Evolutionary conservation across 23 red algal genomes (phyloP).

Genomic region (Cyanidioschyzon merolae): DNA sequence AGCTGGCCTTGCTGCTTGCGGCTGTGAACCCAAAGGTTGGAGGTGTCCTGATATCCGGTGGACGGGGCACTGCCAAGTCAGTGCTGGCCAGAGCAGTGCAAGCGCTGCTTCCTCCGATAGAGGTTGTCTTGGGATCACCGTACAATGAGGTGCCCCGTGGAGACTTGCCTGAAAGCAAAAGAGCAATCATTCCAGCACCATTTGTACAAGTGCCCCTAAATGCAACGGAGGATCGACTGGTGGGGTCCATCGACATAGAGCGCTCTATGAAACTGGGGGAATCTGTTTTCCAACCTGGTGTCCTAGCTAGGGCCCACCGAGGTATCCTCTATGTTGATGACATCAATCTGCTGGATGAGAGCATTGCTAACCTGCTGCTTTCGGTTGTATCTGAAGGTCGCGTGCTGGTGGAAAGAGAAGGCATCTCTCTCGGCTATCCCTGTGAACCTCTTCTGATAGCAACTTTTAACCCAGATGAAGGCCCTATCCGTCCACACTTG

Average conservation of each 20-base stretch:
- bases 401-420: constrained; percentile 82
- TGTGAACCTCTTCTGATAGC: constrained; percentile 89
- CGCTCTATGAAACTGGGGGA: constrained; percentile 44
- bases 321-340: constrained; percentile 98
- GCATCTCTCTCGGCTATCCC: constrained; percentile 51
- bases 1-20: constrained; percentile 72
- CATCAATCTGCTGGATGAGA: constrained; percentile 92
- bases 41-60: constrained; percentile 69
- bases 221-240: constrained; percentile 86
- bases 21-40: constrained; percentile 65
- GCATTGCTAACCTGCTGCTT: constrained; percentile 71
- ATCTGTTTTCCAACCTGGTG: constrained; percentile 85
- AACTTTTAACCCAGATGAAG: constrained; percentile 95
- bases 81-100: constrained; percentile 93
- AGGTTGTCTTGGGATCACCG: constrained; percentile 61
- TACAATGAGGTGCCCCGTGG: constrained; percentile 51
- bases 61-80: constrained; percentile 83
- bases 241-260: constrained; percentile 90
- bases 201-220: constrained; percentile 98
- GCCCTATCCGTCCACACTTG: constrained; percentile 83
- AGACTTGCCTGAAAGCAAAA: background rate
- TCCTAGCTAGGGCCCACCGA: constrained; percentile 88
- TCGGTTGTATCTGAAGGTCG: constrained; percentile 65
- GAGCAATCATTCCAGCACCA: constrained; percentile 47
- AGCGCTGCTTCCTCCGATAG: constrained; percentile 83